Evolutionary conservation across 257 asterid genomes (phyloP), one percentile per base, ranked within the genome.

Genomic region (Scutellaria baicalensis): DNA sequence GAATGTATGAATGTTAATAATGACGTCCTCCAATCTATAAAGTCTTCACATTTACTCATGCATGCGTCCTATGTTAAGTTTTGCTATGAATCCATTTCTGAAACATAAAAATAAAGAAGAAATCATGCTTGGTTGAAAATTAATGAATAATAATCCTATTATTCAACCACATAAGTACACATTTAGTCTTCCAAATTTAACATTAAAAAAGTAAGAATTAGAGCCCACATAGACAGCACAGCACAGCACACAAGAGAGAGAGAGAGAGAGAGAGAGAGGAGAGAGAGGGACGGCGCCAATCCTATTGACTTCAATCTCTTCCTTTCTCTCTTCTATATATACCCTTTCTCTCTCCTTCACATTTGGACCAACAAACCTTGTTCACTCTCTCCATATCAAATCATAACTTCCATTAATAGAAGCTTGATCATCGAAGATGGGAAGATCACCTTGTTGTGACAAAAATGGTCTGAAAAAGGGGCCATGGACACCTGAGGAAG

Each of bases 401-500:
- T 27, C 33, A 27, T 2, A 27, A 27, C 33, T 2, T n/a, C n/a
- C n/a, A n/a, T n/a, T n/a, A n/a, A n/a, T n/a, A n/a, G n/a, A n/a
- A n/a, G n/a, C n/a, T n/a, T n/a, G n/a, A n/a, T n/a, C 68, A 55
- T 31, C 60, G 40, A 48, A 11, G 38, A 90, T 90, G 97, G 97
- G 97, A 67, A 84, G 97, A 80, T 80, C 97, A 66, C 97, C 96
- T 12, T 82, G 94, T 36, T 84, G 96, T 81, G 90, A 88, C 76
- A 86, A 88, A 75, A 83, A 67, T 59, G 87, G 88, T 33, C 84
- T 90, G 8, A 90, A 90, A 58, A 90, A 90, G 65, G 97, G 97
- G 3, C 97, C 97, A 3, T 90, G 97, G 97, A 88, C 96, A 7
- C 78, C 82, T 0, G 97, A 90, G 38, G 97, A 90, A 71, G 97